Percentiles rank a stretch among this genome's conserved stretches.
These are phyloP conservation scores for Asterophora lycoperdoides DNA, from an alignment of 768 basidiomycete species.

Conservation along the genomic window DNA sequence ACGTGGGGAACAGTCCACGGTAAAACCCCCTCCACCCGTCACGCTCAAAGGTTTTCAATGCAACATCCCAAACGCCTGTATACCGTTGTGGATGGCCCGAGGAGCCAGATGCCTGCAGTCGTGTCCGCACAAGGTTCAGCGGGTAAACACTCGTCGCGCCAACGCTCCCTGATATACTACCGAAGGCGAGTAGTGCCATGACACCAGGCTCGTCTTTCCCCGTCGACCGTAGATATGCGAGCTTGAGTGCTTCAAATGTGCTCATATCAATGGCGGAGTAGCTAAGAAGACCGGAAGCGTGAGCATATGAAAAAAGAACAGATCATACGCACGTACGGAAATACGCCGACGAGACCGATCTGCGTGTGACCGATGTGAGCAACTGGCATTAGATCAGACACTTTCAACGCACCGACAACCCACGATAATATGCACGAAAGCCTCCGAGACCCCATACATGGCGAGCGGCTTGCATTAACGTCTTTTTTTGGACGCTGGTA, in stretches of 20 bases:
- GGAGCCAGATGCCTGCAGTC: conserved; percentile 94
- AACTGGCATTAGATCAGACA: conserved; percentile 12
- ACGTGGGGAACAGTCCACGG: conserved; percentile 83
- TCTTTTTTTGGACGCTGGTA: conserved; percentile 53
- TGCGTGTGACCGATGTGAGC: conserved; percentile 28
- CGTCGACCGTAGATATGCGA: conserved; percentile 83
- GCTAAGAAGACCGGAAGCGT: conserved; percentile 27
- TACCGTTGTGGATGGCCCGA: conserved; percentile 92
- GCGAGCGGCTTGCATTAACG: conserved; percentile 57
- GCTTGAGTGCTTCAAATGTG: conserved; percentile 93
- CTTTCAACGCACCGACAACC: conserved; percentile 66
- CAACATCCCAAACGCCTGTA: conserved; percentile 83
- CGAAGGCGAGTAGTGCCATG: conserved; percentile 82
- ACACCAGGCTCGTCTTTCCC: conserved; percentile 88
- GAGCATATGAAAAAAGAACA: not conserved
- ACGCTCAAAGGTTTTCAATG: conserved; percentile 67
- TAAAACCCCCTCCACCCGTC: conserved; percentile 97
- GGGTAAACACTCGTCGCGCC: conserved; percentile 95
- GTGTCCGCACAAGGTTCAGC: conserved; percentile 86
- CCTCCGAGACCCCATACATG: conserved; percentile 80
- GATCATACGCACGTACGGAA: conserved; percentile 59
- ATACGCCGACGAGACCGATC: conserved; percentile 95
- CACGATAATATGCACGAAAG: conserved; percentile 83
- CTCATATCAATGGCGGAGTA: conserved; percentile 97
- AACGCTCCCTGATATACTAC: conserved; percentile 89